These are phyloP conservation scores for Allium fistulosum DNA, from an alignment of 106 monocot genomes.

Conservation along the genomic window DNA sequence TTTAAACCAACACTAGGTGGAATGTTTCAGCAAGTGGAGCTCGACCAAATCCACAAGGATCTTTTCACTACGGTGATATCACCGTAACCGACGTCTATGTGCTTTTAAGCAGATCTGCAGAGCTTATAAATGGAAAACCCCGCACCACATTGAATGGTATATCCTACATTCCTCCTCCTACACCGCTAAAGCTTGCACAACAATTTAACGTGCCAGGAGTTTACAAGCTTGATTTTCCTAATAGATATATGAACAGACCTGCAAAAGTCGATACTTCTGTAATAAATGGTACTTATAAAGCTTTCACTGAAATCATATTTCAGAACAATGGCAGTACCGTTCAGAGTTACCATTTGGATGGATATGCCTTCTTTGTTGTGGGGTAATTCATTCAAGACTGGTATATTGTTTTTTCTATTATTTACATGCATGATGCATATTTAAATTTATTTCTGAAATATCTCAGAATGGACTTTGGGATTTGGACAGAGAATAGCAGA, in stretches of 20 bases:
- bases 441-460: not conserved
- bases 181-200: conserved; percentile 88
- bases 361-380: conserved; percentile 99
- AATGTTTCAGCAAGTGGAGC: conserved; percentile 92
- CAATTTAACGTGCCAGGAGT: conserved; percentile 85
- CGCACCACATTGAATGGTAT: conserved; percentile 86
- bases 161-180: conserved; percentile 80
- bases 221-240: conserved; percentile 92
- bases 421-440: not conserved
- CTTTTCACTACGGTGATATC: conserved; percentile 87
- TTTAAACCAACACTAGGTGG: conserved; percentile 52
- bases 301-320: conserved; percentile 88
- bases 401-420: not conserved
- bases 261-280: conserved; percentile 83
- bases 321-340: conserved; percentile 83
- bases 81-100: conserved; percentile 87
- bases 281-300: conserved; percentile 90
- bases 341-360: conserved; percentile 92
- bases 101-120: conserved; percentile 53
- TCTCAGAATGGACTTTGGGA: conserved; percentile 90
- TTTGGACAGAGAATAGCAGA: conserved; percentile 95
- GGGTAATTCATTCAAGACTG: conserved; percentile 39
- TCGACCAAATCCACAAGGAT: conserved; percentile 96
- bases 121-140: conserved; percentile 58
- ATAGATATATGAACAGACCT: conserved; percentile 72